Percentiles rank a stretch among this genome's conserved stretches.
phyloP scores from a whole-genome alignment of 192 early-diverging fungal species.

The Dispira parvispora region DNA sequence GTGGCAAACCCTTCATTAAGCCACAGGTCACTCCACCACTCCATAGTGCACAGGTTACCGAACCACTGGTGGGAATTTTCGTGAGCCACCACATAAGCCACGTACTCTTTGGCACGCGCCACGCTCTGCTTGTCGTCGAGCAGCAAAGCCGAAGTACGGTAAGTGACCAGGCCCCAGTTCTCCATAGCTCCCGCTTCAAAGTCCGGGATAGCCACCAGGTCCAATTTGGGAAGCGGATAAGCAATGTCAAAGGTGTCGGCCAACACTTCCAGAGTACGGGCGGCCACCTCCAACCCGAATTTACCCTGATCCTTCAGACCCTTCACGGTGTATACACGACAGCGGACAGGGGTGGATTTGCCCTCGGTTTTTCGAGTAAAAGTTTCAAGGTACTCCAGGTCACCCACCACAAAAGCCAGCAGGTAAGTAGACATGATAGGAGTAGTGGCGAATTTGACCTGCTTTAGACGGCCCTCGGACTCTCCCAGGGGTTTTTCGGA shows the following conservation, averaged over 20 bases:
- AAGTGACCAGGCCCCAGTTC: conserved; percentile 96
- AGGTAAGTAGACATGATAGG: conserved; percentile 92
- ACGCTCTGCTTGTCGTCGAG: conserved; percentile 64
- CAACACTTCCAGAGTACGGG: conserved; percentile 62
- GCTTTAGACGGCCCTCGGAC: conserved; percentile 36
- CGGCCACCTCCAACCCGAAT: conserved; percentile 67
- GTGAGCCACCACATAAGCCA: conserved; percentile 85
- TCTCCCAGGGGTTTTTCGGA: conserved; percentile 39
- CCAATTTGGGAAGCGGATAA: conserved; percentile 86
- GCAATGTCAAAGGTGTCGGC: conserved; percentile 68
- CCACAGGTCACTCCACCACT: conserved; percentile 93
- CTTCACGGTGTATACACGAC: conserved; percentile 72
- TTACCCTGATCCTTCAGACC: conserved; percentile 64
- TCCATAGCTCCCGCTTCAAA: conserved; percentile 88
- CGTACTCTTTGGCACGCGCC: conserved; percentile 56
- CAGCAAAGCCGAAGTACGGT: conserved; percentile 67
- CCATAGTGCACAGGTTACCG: conserved; percentile 92
- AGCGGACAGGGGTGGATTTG: conserved; percentile 35
- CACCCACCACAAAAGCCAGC: conserved; percentile 83
- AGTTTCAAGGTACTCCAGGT: conserved; percentile 83
- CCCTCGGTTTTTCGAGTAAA: conserved; percentile 44
- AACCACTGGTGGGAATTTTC: conserved; percentile 82
- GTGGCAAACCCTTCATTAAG: conserved; percentile 97
- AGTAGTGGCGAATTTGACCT: conserved; percentile 74
- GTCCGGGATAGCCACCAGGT: conserved; percentile 82